Evolutionary conservation across 2,329 filamentous ascomycete species (phyloP), one percentile per base, ranked within the genome.

Genomic region (Ceratocystis papillata): DNA sequence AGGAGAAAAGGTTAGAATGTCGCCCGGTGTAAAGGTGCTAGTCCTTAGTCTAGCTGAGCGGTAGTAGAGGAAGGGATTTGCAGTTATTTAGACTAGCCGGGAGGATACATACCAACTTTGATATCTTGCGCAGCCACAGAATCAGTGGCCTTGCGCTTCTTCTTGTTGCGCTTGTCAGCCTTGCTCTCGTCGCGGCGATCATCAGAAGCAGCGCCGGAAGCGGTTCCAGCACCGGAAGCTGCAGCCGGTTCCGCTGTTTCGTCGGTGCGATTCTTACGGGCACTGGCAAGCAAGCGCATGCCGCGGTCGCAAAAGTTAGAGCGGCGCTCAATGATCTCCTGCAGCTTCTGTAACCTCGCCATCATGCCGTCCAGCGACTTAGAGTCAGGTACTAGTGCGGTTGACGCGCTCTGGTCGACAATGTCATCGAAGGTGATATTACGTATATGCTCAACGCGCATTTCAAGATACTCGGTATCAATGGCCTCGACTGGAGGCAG

Each of bases 81-180:
- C 37, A 2, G 10, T 41, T 41, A 7, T 41, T 12, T 41, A 41
- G 1, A 12, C 37, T 41, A 12, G 10, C 10, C 37, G 10, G 37
- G 12, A 15, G 37, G 10, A 15, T 73, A 74, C 71, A 65, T 63
- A 76, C 75, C 74, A 66, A 69, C 71, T 65, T 70, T 74, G 55
- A 67, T 62, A 69, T 88, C 84, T 68, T 81, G 83, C 7, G 83
- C 80, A 67, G 79, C 79, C 41, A 82, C 76, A 65, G 75, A 79
- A 67, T 86, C 84, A 6, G 83, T 78, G 28, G 87, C 88, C 76
- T 90, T 91, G 73, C 88, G 86, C 78, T 89, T 91, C 80, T 89
- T 91, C 70, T 87, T 81, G 74, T 92, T 91, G 28, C 79, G 77
- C 73, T 83, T 82, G 71, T 83, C 83, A 25, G 76, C 75, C 64